Conservation (phyloP, 352 stramenopile species). For the Globisporangium abappressorium region DNA sequence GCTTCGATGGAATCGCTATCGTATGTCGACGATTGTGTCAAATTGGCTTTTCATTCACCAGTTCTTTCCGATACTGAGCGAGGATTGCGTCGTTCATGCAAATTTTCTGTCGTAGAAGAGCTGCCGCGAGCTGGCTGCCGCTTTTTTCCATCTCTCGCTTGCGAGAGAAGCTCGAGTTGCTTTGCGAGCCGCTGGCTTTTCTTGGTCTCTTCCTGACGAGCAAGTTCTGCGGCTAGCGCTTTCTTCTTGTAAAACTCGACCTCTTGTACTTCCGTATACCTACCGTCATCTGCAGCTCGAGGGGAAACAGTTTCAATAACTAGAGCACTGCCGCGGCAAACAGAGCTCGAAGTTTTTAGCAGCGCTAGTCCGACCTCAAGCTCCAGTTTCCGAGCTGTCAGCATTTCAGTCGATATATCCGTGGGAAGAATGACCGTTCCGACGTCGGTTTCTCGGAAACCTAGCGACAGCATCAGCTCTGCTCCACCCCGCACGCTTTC, state of each 20-base stretch:
- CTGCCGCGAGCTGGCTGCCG: neutral
- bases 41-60: neutral
- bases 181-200: constrained; percentile 24
- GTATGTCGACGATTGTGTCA: neutral
- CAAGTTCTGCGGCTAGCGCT: constrained; percentile 23
- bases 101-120: neutral
- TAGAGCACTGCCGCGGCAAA: neutral
- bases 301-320: neutral
- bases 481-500: constrained; percentile 30
- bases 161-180: constrained; percentile 25
- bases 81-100: neutral
- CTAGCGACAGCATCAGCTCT: constrained; percentile 41
- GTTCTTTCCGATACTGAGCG: neutral
- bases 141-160: constrained; percentile 1
- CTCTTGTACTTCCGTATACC: neutral
- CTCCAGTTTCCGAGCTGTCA: constrained; percentile 45
- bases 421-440: constrained; percentile 34
- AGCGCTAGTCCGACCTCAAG: constrained; percentile 35
- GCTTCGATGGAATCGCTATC: constrained; percentile 30
- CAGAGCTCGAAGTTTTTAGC: neutral
- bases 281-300: neutral
- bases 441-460: constrained; percentile 50
- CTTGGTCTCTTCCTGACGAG: constrained; percentile 24
- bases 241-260: constrained; percentile 33
- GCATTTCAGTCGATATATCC: constrained; percentile 19